These are phyloP conservation scores for Lathyrus tuberosus DNA, from an alignment of 306 rosid genomes.

Conservation along the genomic window DNA sequence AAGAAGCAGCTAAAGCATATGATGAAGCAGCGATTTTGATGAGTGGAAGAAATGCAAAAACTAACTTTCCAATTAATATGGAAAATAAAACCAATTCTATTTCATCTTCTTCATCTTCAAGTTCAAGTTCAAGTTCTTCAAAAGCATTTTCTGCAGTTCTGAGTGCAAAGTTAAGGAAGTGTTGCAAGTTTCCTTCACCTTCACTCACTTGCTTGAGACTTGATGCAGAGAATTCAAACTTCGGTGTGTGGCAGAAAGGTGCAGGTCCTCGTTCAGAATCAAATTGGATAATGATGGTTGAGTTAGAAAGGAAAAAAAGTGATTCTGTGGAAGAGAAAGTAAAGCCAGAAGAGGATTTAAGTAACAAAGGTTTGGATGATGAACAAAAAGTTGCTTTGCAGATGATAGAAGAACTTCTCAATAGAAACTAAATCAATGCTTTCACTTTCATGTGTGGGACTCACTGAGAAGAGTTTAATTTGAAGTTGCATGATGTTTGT, in stretches of 20 bases:
- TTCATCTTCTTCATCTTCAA: conserved; percentile 3
- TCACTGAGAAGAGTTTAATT: conserved; percentile 9
- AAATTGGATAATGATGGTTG: conserved; percentile 85
- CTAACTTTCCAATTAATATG: conserved; percentile 64
- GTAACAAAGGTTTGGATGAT: conserved; percentile 49
- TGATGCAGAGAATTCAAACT: conserved; percentile 71
- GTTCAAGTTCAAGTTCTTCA: conserved; percentile 6
- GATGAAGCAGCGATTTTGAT: conserved; percentile 88
- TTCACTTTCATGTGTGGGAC: conserved; percentile 40
- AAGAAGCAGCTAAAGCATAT: conserved; percentile 87
- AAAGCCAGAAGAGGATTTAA: conserved; percentile 40
- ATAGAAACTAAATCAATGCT: conserved; percentile 44
- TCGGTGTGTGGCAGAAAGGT: conserved; percentile 85
- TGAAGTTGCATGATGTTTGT: conserved; percentile 15
- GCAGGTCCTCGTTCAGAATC: conserved; percentile 67
- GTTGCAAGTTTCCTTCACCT: conserved; percentile 74
- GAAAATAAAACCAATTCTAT: conserved; percentile 26
- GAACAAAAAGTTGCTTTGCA: conserved; percentile 70
- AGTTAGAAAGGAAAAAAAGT: conserved; percentile 50
- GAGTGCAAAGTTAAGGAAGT: conserved; percentile 66
- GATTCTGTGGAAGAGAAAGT: conserved; percentile 23
- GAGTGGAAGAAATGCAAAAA: conserved; percentile 85
- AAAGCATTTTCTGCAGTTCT: conserved; percentile 55
- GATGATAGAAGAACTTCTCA: conserved; percentile 88
- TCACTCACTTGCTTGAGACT: conserved; percentile 83